A percentile compares a stretch with the other conserved stretches of the same genome.
These are phyloP conservation scores for Forsythia viridissima DNA, from an alignment of 257 asterid species.

Conservation along the genomic window DNA sequence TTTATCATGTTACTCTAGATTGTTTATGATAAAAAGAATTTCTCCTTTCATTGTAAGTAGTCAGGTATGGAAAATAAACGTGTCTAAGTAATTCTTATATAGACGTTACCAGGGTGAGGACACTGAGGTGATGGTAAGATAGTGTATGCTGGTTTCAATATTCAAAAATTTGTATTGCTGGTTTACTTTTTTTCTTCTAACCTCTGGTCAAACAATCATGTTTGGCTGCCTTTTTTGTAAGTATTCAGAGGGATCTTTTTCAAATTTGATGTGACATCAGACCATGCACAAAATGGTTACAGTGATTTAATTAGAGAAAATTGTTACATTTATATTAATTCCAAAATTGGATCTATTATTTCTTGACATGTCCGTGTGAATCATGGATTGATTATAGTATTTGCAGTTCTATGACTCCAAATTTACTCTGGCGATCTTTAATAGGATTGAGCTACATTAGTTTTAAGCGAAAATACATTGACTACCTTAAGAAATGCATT, in stretches of 20 bases:
- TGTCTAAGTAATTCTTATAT: background rate
- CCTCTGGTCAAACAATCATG: no score
- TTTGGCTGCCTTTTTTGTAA: background rate
- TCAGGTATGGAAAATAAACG: conserved; percentile 4
- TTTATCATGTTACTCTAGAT: background rate
- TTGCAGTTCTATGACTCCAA: background rate
- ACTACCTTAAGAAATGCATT: background rate
- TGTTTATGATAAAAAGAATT: conserved; percentile 3
- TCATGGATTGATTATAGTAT: background rate
- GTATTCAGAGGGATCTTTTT: background rate
- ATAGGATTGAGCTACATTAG: background rate
- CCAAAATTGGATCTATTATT: background rate
- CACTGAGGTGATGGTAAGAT: no score
- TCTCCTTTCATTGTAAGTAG: background rate
- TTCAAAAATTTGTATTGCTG: background rate
- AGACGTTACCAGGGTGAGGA: background rate
- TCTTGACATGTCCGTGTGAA: background rate
- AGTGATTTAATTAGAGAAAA: background rate
- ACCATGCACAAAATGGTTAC: background rate
- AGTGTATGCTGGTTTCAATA: background rate
- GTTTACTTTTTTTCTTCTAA: background rate
- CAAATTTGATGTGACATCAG: background rate
- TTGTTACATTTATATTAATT: no score
- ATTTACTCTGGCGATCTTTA: background rate
- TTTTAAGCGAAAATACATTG: background rate